These are phyloP conservation scores for Petunia hybrid DNA, from an alignment of 305 asterid species.

Conservation along the genomic window DNA sequence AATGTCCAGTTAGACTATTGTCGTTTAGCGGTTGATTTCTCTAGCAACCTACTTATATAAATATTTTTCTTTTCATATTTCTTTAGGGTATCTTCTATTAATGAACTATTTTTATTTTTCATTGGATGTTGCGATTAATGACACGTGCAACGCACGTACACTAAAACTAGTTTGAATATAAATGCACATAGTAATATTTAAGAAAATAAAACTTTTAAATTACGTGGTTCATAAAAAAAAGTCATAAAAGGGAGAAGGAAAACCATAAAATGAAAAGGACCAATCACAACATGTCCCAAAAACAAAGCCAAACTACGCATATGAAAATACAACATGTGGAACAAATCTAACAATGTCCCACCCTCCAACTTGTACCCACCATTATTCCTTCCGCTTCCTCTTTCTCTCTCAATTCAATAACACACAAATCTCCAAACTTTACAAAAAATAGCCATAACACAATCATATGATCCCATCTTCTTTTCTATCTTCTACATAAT, in stretches of 20 bases:
- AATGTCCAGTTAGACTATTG: no score
- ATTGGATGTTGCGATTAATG: no score
- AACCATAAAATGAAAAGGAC: not conserved
- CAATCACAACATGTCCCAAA: not conserved
- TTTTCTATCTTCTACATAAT: not conserved
- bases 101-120: no score
- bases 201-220: no score
- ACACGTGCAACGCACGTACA: no score
- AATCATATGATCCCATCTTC: not conserved
- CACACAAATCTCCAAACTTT: constrained; percentile 1
- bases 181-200: no score
- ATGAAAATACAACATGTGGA: constrained; percentile 41
- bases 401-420: not conserved
- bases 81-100: no score
- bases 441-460: not conserved
- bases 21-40: no score
- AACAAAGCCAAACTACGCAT: not conserved
- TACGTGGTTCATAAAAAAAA: not conserved
- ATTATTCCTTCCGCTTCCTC: not conserved
- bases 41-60: no score
- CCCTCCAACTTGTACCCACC: not conserved
- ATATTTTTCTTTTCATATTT: no score
- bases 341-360: constrained; percentile 34
- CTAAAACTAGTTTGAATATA: no score
- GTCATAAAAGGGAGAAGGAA: not conserved